phyloP scores from a whole-genome alignment of 2,329 filamentous ascomycete genomes.

The Pseudogymnoascus sp. region DNA sequence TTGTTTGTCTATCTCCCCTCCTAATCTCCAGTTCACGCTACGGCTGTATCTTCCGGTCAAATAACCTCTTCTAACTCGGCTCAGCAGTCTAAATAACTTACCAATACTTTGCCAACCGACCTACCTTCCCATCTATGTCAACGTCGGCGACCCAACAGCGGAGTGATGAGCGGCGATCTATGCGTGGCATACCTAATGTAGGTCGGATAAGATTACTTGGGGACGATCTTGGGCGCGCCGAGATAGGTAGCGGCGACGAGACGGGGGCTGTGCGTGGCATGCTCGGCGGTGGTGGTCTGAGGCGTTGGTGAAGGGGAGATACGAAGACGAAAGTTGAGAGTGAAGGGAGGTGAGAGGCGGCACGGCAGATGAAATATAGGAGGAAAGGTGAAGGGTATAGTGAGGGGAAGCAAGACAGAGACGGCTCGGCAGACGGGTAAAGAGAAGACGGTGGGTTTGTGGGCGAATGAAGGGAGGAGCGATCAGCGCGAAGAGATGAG shows the following conservation, averaged over 20 bases:
- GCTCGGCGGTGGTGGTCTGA: not conserved
- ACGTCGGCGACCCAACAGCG: not conserved
- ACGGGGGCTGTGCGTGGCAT: not conserved
- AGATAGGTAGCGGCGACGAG: not conserved
- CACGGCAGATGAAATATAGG: not conserved
- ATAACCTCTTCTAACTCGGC: not conserved
- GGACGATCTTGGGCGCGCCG: not conserved
- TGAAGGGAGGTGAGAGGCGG: not conserved
- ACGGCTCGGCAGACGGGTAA: not conserved
- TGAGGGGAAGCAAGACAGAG: not conserved
- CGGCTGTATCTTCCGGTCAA: not conserved
- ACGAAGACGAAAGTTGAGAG: not conserved
- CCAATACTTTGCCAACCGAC: not conserved
- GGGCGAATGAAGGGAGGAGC: not conserved
- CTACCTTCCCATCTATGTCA: not conserved
- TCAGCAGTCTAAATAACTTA: not conserved
- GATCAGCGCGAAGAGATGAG: not conserved
- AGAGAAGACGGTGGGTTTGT: not conserved
- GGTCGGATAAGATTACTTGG: not conserved
- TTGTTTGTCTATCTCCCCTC: not conserved
- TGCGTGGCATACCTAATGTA: not conserved
- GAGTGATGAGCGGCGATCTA: not conserved
- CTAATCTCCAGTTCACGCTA: not conserved
- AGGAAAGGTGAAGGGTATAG: not conserved
- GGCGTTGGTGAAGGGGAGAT: not conserved